Base-by-base conservation (phyloP, 2,329 filamentous ascomycete species). In the Trichothecium roseum region DNA sequence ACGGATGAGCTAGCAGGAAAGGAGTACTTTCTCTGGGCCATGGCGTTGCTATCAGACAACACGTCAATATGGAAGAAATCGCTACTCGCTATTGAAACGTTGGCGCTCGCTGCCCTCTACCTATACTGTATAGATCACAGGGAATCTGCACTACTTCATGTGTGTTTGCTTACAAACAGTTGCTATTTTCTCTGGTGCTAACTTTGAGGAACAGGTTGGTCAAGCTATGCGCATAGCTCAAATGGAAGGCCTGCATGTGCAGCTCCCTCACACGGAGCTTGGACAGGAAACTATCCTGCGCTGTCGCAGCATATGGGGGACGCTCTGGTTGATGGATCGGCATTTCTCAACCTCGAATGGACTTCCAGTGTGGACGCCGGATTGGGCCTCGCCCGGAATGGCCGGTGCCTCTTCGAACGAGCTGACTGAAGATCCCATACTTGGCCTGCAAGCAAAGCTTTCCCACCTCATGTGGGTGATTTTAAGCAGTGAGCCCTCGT, bases 261-360 rank as follows among this genome's bases (percentile, higher is more conserved):
- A 61, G 16, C 46, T 64, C 1, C 57, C 59, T 0, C 56, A 60
- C 17, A 45, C 48, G 3, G 55, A 55, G 18, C 48, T 63, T 1
- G 56, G 55, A 0, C 27, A 38, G 6, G 47, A 49, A 12, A 57
- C 52, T 0, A 50, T 60, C 1, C 40, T 44, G 0, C 46, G 49
- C 1, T 62, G 56, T 29, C 55, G 57, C 2, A 53, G 55, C 37
- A 41, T 63, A 2, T 64, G 60, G 60, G 60, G 60, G 57, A 59
- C 57, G 0, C 34, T 61, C 4, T 63, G 62, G 27, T 58, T 57
- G 14, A 56, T 60, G 48, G 59, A 63, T 18, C 49, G 54, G 0
- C 55, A 63, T 16, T 56, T 63, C 26, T 62, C 56, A 1, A 56
- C 54, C 1, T 62, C 59, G 0, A 8, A 62, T 1, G 59, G 60